These are phyloP conservation scores for Fusarium equiseti DNA, from an alignment of 2,329 filamentous ascomycete species.

Conservation along the genomic window DNA sequence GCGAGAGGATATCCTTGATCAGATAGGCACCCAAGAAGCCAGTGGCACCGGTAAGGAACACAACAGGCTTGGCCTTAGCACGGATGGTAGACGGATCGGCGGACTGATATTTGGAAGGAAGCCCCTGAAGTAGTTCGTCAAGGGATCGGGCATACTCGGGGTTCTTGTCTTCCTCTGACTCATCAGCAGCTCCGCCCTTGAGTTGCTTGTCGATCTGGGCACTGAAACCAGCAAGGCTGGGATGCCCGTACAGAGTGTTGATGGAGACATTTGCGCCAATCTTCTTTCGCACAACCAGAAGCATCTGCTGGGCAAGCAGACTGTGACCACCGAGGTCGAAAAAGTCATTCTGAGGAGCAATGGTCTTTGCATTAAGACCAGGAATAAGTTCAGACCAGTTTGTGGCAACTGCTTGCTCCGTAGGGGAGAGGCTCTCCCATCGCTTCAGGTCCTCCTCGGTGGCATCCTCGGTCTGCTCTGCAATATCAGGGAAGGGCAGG, in stretches of 20 bases:
- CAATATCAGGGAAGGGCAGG: constrained; percentile 82
- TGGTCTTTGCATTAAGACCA: constrained; percentile 74
- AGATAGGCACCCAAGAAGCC: constrained; percentile 85
- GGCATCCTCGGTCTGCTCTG: constrained; percentile 65
- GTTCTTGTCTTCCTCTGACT: constrained; percentile 58
- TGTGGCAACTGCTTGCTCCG: constrained; percentile 58
- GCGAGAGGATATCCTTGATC: constrained; percentile 77
- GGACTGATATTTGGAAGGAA: constrained; percentile 58
- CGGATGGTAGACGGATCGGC: constrained; percentile 53
- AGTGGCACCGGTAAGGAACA: constrained; percentile 87
- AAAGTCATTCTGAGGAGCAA: constrained; percentile 55
- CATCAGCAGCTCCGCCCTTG: constrained; percentile 36
- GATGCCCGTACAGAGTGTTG: constrained; percentile 48
- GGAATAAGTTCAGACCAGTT: constrained; percentile 81
- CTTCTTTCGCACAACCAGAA: constrained; percentile 66
- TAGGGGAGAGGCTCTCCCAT: constrained; percentile 59
- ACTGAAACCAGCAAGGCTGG: constrained; percentile 48
- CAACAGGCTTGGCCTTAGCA: constrained; percentile 59
- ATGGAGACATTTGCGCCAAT: constrained; percentile 50
- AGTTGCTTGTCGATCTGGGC: constrained; percentile 49
- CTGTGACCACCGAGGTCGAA: constrained; percentile 57
- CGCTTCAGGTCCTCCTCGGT: constrained; percentile 60
- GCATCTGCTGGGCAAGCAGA: constrained; percentile 76
- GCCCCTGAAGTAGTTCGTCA: constrained; percentile 60
- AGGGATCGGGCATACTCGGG: constrained; percentile 66